Conservation (phyloP, 2,329 filamentous ascomycete genomes). For the Paraphaeosphaeria minitans region DNA sequence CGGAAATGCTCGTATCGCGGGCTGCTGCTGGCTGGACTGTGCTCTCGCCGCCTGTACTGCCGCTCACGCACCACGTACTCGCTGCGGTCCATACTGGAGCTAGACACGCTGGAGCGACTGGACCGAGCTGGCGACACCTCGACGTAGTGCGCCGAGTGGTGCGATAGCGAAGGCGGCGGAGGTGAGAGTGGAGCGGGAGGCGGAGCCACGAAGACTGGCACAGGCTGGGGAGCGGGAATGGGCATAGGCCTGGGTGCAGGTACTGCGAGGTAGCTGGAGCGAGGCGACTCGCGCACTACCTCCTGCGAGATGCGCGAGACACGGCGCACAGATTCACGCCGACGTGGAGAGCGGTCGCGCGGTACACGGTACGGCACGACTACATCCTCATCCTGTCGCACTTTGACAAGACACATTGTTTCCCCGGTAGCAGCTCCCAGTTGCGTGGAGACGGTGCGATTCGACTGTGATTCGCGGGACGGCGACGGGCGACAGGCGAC, state of each 20-base stretch:
- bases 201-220: constrained; percentile 47
- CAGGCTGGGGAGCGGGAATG: constrained; percentile 48
- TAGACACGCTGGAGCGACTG: constrained; percentile 29
- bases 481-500: neutral
- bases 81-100: constrained; percentile 36
- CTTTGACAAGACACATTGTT: constrained; percentile 56
- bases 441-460: constrained; percentile 22
- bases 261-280: constrained; percentile 38
- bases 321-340: constrained; percentile 33
- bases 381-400: constrained; percentile 53
- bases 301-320: constrained; percentile 37
- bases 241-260: constrained; percentile 39
- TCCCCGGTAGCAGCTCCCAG: constrained; percentile 7
- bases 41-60: constrained; percentile 48
- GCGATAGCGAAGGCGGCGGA: constrained; percentile 27
- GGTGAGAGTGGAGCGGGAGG: constrained; percentile 34
- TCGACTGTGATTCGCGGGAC: constrained; percentile 39
- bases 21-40: constrained; percentile 38
- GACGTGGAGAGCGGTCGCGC: constrained; percentile 36
- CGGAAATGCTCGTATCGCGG: constrained; percentile 53
- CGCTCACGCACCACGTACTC: constrained; percentile 53
- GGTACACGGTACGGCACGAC: constrained; percentile 48
- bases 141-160: constrained; percentile 48
- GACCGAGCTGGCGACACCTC: constrained; percentile 49
- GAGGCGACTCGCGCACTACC: constrained; percentile 37